Evolutionary conservation across 306 rosid genomes (phyloP).

Genomic region (Cicer pinnatifidum): DNA sequence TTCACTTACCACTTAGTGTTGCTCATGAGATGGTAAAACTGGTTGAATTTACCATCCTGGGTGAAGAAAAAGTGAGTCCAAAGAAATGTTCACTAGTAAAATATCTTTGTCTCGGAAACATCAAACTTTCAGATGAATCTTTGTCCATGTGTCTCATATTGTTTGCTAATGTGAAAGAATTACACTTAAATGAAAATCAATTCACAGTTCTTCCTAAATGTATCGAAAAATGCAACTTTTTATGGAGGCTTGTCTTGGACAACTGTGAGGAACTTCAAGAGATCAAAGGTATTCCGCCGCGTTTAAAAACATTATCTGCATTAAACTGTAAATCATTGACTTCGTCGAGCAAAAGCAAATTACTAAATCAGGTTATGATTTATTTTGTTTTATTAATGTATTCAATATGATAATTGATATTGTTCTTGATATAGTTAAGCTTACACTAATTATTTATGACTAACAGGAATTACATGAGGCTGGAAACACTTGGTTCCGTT

Average conservation of each 20-base stretch:
- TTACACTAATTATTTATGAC: not conserved
- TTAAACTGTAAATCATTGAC: conserved; percentile 16
- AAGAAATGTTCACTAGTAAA: not conserved
- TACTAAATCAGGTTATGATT: conserved; percentile 16
- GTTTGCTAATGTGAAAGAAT: not conserved
- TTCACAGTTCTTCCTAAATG: conserved; percentile 10
- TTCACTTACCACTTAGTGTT: conserved; percentile 1
- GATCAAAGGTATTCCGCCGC: conserved; percentile 39
- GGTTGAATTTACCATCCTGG: no score
- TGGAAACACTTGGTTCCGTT: not conserved
- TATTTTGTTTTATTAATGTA: not conserved
- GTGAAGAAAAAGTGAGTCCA: not conserved
- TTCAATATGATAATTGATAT: not conserved
- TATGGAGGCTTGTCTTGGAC: not conserved
- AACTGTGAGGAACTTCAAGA: conserved; percentile 13
- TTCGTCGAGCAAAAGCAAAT: not conserved
- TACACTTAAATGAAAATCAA: not conserved
- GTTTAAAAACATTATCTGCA: not conserved
- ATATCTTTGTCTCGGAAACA: not conserved
- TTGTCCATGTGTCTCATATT: not conserved
- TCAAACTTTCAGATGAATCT: conserved; percentile 25
- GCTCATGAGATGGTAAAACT: not conserved
- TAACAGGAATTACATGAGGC: conserved; percentile 19
- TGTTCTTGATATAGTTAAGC: not conserved
- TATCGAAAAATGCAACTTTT: not conserved